Evolutionary conservation across 345 rosid genomes (phyloP).

Genomic region (Balakata baccata): DNA sequence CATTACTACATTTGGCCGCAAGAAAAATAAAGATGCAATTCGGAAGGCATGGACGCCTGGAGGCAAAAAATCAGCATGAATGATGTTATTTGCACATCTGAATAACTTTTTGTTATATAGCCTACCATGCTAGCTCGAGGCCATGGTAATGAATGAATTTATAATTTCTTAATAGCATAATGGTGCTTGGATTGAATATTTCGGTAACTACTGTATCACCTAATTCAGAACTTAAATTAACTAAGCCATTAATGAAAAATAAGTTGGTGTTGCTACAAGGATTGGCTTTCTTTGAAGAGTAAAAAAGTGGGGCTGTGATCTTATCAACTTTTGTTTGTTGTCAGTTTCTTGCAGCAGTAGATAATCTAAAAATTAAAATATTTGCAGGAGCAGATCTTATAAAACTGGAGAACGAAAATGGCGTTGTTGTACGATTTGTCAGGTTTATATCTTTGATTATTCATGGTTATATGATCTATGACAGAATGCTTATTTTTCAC

Average conservation of each 20-base stretch:
- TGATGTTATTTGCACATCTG: background rate
- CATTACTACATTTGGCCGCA: slow-evolving; percentile 64
- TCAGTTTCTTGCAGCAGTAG: background rate
- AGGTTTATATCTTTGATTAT: slow-evolving; percentile 44
- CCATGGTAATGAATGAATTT: background rate
- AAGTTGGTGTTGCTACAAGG: too few relatives aligned
- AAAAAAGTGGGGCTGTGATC: background rate
- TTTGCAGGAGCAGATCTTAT: slow-evolving; percentile 54
- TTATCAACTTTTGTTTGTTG: background rate
- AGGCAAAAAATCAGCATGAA: slow-evolving; percentile 22
- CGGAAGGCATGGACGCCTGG: slow-evolving; percentile 90
- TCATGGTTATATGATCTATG: background rate
- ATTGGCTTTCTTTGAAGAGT: background rate
- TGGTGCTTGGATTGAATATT: background rate
- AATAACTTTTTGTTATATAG: too few relatives aligned
- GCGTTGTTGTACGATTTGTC: slow-evolving; percentile 72
- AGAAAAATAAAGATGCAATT: slow-evolving; percentile 73
- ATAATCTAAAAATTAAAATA: slow-evolving; percentile 19
- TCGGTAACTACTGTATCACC: background rate
- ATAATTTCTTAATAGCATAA: background rate
- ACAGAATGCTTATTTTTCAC: slow-evolving; percentile 6
- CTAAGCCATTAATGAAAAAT: background rate
- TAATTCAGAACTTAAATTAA: background rate
- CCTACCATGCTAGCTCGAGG: background rate
- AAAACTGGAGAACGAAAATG: slow-evolving; percentile 65